phyloP scores from a whole-genome alignment of 495 filamentous ascomycete genomes.

The Aspergillus leporis region DNA sequence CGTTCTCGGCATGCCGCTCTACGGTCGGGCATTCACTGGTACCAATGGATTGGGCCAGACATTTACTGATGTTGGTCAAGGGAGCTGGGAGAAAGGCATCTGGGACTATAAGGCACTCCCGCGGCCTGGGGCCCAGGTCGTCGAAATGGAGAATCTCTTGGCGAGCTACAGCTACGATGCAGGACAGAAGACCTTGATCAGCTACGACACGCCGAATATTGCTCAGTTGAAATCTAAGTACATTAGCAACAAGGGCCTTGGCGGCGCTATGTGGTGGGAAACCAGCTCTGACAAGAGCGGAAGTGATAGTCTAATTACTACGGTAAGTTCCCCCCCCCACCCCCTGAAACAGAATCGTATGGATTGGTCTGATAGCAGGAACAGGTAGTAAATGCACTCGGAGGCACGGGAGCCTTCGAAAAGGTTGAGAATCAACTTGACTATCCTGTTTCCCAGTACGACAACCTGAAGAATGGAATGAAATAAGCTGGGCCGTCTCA shows the following conservation, averaged over 20 bases:
- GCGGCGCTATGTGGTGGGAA: constrained; percentile 22
- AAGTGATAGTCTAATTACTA: neutral
- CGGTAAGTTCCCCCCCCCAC: neutral
- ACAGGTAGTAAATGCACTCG: constrained; percentile 33
- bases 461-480: constrained; percentile 21
- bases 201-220: constrained; percentile 17
- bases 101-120: constrained; percentile 75
- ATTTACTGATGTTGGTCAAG: constrained; percentile 68
- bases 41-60: constrained; percentile 69
- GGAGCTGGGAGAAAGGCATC: constrained; percentile 70
- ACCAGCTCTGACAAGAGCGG: constrained; percentile 10
- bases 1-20: constrained; percentile 81
- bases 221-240: constrained; percentile 13
- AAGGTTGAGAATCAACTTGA: constrained; percentile 32
- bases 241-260: constrained; percentile 11
- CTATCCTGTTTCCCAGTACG: constrained; percentile 35
- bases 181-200: constrained; percentile 9
- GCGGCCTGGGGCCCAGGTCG: constrained; percentile 29
- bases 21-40: constrained; percentile 74
- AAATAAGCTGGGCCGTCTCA: neutral
- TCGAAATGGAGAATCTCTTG: constrained; percentile 13
- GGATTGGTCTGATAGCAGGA: neutral
- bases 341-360: neutral
- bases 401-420: constrained; percentile 28
- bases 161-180: constrained; percentile 16